These are phyloP conservation scores for Triglochin maritima DNA, from an alignment of 106 monocot genomes.

Conservation along the genomic window DNA sequence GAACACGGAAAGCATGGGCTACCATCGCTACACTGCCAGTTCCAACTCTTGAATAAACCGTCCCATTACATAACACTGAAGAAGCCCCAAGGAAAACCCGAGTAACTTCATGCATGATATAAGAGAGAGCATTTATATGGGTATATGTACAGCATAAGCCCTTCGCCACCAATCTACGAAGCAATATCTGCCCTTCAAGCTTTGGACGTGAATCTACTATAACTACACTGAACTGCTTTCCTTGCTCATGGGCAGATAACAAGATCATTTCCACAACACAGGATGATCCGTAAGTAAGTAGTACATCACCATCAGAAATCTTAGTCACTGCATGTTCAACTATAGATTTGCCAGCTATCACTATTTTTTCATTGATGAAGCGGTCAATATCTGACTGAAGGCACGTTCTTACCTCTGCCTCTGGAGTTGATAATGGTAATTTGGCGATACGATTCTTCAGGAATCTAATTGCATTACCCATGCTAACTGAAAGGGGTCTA, in stretches of 20 bases:
- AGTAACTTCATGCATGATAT: slow-evolving; percentile 97
- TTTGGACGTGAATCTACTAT: slow-evolving; percentile 92
- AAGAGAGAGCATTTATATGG: slow-evolving; percentile 93
- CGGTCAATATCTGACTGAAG: slow-evolving; percentile 78
- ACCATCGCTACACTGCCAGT: slow-evolving; percentile 97
- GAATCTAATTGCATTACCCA: slow-evolving; percentile 97
- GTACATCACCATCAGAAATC: slow-evolving; percentile 81
- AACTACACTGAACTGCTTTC: slow-evolving; percentile 75
- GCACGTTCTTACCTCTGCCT: slow-evolving; percentile 60
- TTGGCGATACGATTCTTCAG: slow-evolving; percentile 75
- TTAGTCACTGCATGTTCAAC: slow-evolving; percentile 83
- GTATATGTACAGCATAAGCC: slow-evolving; percentile 90
- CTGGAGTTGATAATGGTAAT: slow-evolving; percentile 52
- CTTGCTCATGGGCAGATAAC: slow-evolving; percentile 58
- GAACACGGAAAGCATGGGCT: slow-evolving; percentile 80
- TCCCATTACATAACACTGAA: slow-evolving; percentile 88
- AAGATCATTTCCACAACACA: slow-evolving; percentile 92
- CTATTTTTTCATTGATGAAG: slow-evolving; percentile 88
- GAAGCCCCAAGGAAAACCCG: slow-evolving; percentile 85
- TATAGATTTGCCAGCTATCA: slow-evolving; percentile 80
- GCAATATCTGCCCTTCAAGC: slow-evolving; percentile 73
- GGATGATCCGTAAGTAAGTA: slow-evolving; percentile 80
- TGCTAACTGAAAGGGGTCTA: slow-evolving; percentile 87
- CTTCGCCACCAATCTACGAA: slow-evolving; percentile 58
- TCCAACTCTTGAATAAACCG: slow-evolving; percentile 89